Percentiles rank a stretch among this genome's conserved stretches.
These are phyloP conservation scores for Nakazawaea populi DNA, from an alignment of 805 yeast species.

Conservation along the genomic window DNA sequence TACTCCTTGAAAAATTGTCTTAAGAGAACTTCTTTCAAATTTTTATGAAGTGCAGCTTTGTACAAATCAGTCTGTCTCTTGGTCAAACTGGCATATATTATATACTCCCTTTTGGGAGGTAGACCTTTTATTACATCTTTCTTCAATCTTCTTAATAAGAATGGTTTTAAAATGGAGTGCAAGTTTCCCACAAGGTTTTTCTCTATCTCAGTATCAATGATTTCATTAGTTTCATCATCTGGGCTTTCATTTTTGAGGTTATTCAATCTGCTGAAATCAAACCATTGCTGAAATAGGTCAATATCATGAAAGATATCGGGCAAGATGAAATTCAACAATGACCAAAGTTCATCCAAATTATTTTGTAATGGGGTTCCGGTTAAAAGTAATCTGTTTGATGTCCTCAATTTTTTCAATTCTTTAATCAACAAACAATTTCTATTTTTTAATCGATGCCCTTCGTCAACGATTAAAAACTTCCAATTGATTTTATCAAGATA, in stretches of 20 bases:
- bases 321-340: constrained; percentile 79
- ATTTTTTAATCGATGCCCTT: constrained; percentile 91
- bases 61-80: constrained; percentile 61
- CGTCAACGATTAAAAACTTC: constrained; percentile 89
- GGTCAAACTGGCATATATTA: constrained; percentile 67
- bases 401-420: constrained; percentile 60
- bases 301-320: constrained; percentile 93
- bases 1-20: constrained; percentile 47
- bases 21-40: constrained; percentile 37
- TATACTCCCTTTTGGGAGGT: constrained; percentile 88
- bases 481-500: constrained; percentile 51
- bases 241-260: constrained; percentile 27
- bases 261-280: constrained; percentile 66
- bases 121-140: constrained; percentile 60
- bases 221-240: constrained; percentile 37
- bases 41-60: constrained; percentile 38
- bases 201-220: constrained; percentile 54
- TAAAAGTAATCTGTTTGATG: constrained; percentile 67
- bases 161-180: constrained; percentile 87
- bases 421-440: constrained; percentile 69
- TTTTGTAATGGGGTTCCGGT: constrained; percentile 98
- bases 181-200: constrained; percentile 64
- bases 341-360: constrained; percentile 87
- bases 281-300: constrained; percentile 89
- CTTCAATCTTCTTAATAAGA: constrained; percentile 76